Base-by-base conservation (phyloP, 2,329 filamentous ascomycete species). In the Penicillium psychrosexuale region DNA sequence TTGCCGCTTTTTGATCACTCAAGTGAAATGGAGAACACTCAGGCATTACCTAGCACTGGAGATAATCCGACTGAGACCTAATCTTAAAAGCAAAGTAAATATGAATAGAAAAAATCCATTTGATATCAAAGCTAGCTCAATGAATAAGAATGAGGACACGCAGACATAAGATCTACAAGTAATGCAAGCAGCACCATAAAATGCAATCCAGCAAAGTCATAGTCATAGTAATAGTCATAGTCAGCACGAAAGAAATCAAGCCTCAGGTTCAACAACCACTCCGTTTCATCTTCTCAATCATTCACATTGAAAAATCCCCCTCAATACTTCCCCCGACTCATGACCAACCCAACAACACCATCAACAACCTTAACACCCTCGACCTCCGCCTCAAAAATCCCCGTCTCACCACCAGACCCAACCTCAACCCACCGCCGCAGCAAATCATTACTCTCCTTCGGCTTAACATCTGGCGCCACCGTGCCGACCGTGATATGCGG, bases 401-500 rank as follows among this genome's bases (percentile, higher is more conserved):
- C 82, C 5, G 72, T 80, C n/a, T 74, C 69, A 7, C 71, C 75
- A 2, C 72, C 72, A 68, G 80, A 67, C 0, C 84, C 84, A 47
- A 75, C 72, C 59, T 87, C 80, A 58, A 94, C 69, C 93, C 93
- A 97, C 56, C 79, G 79, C 60, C 80, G 80, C 55, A 99, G 73
- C 67, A 99, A 65, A 56, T 90, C 86, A 69, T 99, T 99, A 76
- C 92, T 96, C 78, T 99, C 93, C 74, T 89, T 92, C 0, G 94
- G 93, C 77, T 97, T 97, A 66, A 97, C 84, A 8, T 79, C 73
- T 44, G 80, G 74, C 61, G 86, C 82, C 9, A 85, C 84, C 0
- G 94, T 99, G 19, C 94, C 94, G 8, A 97, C 80, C 0, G 94
- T 99, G 56, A 99, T 84, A 70, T 99, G 94, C 11, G 92, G 85